Base-by-base conservation (phyloP, 1,284 basidiomycete species). In the Schizophyllum amplum region DNA sequence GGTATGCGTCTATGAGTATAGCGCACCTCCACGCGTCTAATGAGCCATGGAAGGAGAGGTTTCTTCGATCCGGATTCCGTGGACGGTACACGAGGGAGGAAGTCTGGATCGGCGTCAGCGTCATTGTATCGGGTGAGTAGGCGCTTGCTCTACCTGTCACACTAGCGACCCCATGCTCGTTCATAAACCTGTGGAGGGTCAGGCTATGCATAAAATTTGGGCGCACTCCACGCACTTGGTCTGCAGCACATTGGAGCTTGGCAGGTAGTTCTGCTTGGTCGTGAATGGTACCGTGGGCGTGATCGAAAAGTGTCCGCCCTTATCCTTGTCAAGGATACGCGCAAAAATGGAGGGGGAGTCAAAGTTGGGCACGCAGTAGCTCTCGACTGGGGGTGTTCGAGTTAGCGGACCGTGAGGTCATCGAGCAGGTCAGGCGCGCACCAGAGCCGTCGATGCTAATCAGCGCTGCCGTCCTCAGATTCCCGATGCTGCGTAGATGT, bases 221-320 rank as follows among this genome's bases (percentile, higher is more conserved):
- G 11, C 21, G 22, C 48, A 24, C 11, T 20, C 15, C 48, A 50
- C 24, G 5, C 48, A 50, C 48, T 50, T 50, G 20, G 48, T 50
- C 24, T 50, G 48, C 48, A 50, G 52, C 60, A 94, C 86, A 71
- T 95, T 95, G 5, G 90, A 92, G 64, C 86, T 92, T 0, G 92
- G 91, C 21, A 91, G 76, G 67, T 95, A 95, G 61, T 87, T 89
- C 68, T 95, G 92, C 70, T 94, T 94, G 9, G 85, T 82, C 5
- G 79, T 78, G 64, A 86, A 90, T 0, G 80, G 72, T 20, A 80
- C 72, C 5, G 76, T 81, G 0, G 92, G 92, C 9, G 80, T 83
- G 65, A 96, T 86, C 4, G 86, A 90, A 69, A 95, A 96, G 68
- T 97, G 94, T 0, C 94, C 94, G n/a, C 94, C 94, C 78, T 90